A percentile compares a stretch with the other conserved stretches of the same genome.
These are phyloP conservation scores for Tricholoma bakamatsutake DNA, from an alignment of 768 basidiomycete species.

Conservation along the genomic window DNA sequence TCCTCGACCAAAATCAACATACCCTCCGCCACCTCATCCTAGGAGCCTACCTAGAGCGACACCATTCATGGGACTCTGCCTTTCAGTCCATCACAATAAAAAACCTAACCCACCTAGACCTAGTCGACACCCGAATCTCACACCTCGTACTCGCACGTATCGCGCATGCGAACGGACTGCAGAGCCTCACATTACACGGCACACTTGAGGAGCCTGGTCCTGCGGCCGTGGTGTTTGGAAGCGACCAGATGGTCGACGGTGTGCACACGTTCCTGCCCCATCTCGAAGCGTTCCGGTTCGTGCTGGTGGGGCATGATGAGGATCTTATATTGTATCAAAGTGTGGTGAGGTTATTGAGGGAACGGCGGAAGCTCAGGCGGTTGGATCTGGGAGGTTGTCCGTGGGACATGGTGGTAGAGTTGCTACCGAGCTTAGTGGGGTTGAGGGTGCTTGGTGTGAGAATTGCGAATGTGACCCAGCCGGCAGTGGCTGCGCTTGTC, in stretches of 20 bases:
- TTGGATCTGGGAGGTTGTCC: constrained; percentile 63
- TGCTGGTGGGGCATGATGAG: constrained; percentile 59
- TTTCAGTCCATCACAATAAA: constrained; percentile 60
- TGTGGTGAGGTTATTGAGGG: constrained; percentile 48
- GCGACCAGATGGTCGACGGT: constrained; percentile 55
- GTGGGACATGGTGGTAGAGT: constrained; percentile 49
- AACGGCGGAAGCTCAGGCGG: constrained; percentile 41
- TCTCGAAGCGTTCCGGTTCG: constrained; percentile 57
- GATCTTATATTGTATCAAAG: constrained; percentile 45
- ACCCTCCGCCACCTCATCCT: constrained; percentile 60
- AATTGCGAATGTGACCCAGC: constrained; percentile 43
- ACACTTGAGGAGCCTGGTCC: constrained; percentile 54
- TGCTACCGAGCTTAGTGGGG: constrained; percentile 45
- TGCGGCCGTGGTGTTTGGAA: constrained; percentile 54
- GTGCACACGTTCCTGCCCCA: constrained; percentile 57
- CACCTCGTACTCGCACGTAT: constrained; percentile 58
- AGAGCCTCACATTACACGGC: constrained; percentile 60
- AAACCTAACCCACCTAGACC: constrained; percentile 63
- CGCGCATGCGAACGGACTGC: constrained; percentile 54
- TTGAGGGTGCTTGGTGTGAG: constrained; percentile 54
- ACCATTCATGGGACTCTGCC: constrained; percentile 62
- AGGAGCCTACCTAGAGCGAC: constrained; percentile 60
- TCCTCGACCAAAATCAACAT: constrained; percentile 52
- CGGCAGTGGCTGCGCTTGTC: constrained; percentile 33
- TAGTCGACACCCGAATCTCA: constrained; percentile 65